phyloP scores from a whole-genome alignment of 1,284 basidiomycete species.

The Trametes versicolor region DNA sequence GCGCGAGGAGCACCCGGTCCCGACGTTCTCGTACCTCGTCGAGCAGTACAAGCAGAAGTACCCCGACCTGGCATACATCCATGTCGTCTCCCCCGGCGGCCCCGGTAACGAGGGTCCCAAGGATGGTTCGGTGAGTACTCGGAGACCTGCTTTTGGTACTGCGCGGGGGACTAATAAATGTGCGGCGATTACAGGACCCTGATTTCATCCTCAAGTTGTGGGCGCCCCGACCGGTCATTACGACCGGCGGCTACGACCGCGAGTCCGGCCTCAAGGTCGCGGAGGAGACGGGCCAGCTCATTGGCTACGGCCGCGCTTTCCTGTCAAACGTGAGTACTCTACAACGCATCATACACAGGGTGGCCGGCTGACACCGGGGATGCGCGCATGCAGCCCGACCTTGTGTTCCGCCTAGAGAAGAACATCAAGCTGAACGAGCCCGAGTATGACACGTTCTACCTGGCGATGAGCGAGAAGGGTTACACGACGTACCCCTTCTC shows the following conservation, averaged over 20 bases:
- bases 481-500: conserved; percentile 37
- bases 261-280: conserved; percentile 40
- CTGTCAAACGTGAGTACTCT: conserved; percentile 49
- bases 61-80: conserved; percentile 66
- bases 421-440: conserved; percentile 27
- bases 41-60: conserved; percentile 47
- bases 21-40: conserved; percentile 52
- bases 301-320: conserved; percentile 59
- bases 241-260: conserved; percentile 48
- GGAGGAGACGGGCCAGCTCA: conserved; percentile 49
- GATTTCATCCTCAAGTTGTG: conserved; percentile 45
- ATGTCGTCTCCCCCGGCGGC: conserved; percentile 54
- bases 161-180: background rate
- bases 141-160: too few relatives aligned
- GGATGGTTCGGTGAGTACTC: conserved; percentile 15
- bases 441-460: conserved; percentile 31
- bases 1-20: conserved; percentile 58
- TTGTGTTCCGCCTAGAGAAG: conserved; percentile 29
- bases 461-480: conserved; percentile 39
- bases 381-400: conserved; percentile 28
- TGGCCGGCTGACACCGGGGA: background rate
- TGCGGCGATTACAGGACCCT: conserved; percentile 33
- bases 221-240: conserved; percentile 42
- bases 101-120: conserved; percentile 33
- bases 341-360: background rate